These are phyloP conservation scores for Candida maesae DNA, from an alignment of 805 yeast genomes.

Conservation along the genomic window DNA sequence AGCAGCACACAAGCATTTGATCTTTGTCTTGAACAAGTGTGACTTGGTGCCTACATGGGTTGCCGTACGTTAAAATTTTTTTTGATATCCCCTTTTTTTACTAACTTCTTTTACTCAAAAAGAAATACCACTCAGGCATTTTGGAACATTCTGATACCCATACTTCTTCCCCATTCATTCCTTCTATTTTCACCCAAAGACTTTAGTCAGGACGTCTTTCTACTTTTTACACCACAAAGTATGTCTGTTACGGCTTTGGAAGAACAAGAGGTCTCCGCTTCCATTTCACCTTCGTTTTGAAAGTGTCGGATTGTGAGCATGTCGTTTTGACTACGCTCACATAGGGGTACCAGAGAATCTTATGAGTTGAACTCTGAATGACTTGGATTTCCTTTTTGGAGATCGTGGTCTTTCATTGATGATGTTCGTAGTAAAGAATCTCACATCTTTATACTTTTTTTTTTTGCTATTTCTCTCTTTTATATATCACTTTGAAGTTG, in stretches of 20 bases:
- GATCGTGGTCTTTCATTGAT: slow-evolving; percentile 18
- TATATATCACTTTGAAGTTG: not conserved
- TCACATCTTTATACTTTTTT: slow-evolving; percentile 53
- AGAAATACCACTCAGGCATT: no score
- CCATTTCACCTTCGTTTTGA: slow-evolving; percentile 47
- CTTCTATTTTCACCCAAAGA: no score
- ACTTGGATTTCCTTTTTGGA: slow-evolving; percentile 5
- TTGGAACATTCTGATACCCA: no score
- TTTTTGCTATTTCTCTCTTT: slow-evolving; percentile 15
- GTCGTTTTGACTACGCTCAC: slow-evolving; percentile 32
- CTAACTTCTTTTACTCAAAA: slow-evolving; percentile 11
- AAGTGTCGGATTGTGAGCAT: slow-evolving; percentile 25
- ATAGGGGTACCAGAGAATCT: slow-evolving; percentile 32
- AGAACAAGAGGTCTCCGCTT: slow-evolving; percentile 65
- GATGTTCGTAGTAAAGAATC: slow-evolving; percentile 84
- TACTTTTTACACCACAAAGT: slow-evolving; percentile 42
- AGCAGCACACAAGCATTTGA: slow-evolving; percentile 94
- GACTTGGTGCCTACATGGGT: slow-evolving; percentile 99
- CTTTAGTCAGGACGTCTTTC: slow-evolving; percentile 73
- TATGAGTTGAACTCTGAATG: slow-evolving; percentile 73
- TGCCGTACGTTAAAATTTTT: slow-evolving; percentile 79
- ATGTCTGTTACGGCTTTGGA: slow-evolving; percentile 98
- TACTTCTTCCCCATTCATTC: no score
- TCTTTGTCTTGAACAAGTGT: slow-evolving; percentile 93
- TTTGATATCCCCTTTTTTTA: slow-evolving; percentile 18